Percentiles rank a stretch among this genome's conserved stretches.
These are phyloP conservation scores for Xanthoconium stramineum DNA, from an alignment of 768 basidiomycete species.

Conservation along the genomic window DNA sequence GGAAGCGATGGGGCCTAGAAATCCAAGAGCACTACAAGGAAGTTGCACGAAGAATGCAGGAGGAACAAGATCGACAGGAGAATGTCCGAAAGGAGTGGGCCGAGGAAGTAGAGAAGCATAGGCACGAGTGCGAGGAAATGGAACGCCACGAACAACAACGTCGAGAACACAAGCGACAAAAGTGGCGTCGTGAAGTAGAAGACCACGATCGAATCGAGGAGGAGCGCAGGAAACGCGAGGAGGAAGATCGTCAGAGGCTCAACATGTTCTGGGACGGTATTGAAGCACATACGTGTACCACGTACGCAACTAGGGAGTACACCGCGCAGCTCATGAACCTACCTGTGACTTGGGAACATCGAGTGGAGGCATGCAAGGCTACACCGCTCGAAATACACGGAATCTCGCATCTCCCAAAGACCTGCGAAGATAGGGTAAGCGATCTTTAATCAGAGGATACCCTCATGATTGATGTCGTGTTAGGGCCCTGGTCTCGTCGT, in stretches of 20 bases:
- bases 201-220: conserved; percentile 14
- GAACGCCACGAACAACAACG: conserved; percentile 8
- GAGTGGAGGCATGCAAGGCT: conserved; percentile 26
- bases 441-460: background rate
- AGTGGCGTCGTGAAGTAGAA: conserved; percentile 20
- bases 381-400: conserved; percentile 26
- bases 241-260: conserved; percentile 26
- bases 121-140: conserved; percentile 7
- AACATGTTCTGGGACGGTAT: conserved; percentile 23
- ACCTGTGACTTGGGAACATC: conserved; percentile 19
- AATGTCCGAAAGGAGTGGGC: conserved; percentile 5
- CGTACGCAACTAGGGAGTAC: conserved; percentile 28
- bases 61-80: conserved; percentile 5
- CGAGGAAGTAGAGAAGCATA: conserved; percentile 2
- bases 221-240: conserved; percentile 18
- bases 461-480: background rate
- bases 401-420: conserved; percentile 12
- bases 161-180: conserved; percentile 5
- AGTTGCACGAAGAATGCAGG: background rate
- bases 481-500: conserved; percentile 18
- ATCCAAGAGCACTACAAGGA: background rate
- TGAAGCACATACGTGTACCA: conserved; percentile 21
- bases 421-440: conserved; percentile 21
- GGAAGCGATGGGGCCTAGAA: background rate
- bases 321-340: conserved; percentile 28